These are phyloP conservation scores for Bruguiera hainesii DNA, from an alignment of 441 rosid species.

Conservation along the genomic window DNA sequence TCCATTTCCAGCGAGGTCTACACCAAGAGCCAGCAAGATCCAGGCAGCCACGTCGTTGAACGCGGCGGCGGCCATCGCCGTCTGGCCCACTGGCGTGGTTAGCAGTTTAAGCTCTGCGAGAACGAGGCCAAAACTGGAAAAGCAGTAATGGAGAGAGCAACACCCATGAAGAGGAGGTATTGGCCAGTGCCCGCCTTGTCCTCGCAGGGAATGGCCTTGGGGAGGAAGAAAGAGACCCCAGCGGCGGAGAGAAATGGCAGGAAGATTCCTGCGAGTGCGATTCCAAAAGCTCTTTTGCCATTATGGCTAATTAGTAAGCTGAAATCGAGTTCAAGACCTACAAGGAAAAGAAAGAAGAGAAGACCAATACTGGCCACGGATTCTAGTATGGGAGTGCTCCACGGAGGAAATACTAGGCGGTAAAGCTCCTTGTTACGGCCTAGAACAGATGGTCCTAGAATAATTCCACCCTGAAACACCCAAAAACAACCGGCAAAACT, in stretches of 20 bases:
- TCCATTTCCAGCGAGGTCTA: slow-evolving; percentile 17
- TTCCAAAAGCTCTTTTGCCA: slow-evolving; percentile 35
- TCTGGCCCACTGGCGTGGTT: slow-evolving; percentile 52
- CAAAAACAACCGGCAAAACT: too few species aligned
- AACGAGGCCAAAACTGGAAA: slow-evolving; percentile 61
- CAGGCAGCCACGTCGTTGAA: slow-evolving; percentile 63
- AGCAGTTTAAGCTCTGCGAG: slow-evolving; percentile 61
- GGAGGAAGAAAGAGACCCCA: slow-evolving; percentile 36
- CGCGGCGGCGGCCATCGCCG: slow-evolving; percentile 74
- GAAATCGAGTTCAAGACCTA: slow-evolving; percentile 54
- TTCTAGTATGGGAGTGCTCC: slow-evolving; percentile 53
- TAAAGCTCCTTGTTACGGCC: slow-evolving; percentile 38
- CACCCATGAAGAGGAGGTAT: slow-evolving; percentile 51
- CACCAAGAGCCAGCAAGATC: slow-evolving; percentile 56
- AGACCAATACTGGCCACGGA: slow-evolving; percentile 54
- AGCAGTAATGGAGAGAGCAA: slow-evolving; percentile 65
- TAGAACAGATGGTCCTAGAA: slow-evolving; percentile 50
- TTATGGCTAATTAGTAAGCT: slow-evolving; percentile 24
- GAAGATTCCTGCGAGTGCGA: slow-evolving; percentile 45
- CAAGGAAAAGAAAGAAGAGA: slow-evolving; percentile 51
- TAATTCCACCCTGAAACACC: slow-evolving; percentile 42
- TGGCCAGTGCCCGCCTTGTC: slow-evolving; percentile 40
- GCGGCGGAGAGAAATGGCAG: slow-evolving; percentile 42
- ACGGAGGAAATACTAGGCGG: slow-evolving; percentile 37
- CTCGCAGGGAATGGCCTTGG: slow-evolving; percentile 23